phyloP scores from a whole-genome alignment of 805 yeast genomes.

The Yamadazyma paraphyllophila region DNA sequence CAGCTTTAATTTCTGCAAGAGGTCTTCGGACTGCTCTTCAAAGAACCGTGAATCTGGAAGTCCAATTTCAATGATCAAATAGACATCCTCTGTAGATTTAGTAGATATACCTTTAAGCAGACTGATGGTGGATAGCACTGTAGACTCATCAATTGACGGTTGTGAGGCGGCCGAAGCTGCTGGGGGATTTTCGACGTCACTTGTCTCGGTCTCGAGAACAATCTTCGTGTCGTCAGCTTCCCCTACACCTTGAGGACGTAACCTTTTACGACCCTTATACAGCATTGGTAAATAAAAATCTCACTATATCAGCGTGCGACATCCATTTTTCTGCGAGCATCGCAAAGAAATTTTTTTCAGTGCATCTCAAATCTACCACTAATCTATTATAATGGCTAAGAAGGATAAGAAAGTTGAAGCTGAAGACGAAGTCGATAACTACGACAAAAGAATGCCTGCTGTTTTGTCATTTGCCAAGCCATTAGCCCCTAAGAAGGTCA shows the following conservation, averaged over 20 bases:
- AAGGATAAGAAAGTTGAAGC: constrained; percentile 45
- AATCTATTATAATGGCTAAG: constrained; percentile 34
- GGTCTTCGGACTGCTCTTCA: constrained; percentile 13
- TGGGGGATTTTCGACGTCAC: neutral
- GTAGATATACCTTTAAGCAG: constrained; percentile 2
- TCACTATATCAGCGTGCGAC: neutral
- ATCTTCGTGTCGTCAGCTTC: neutral
- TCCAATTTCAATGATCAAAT: constrained; percentile 16
- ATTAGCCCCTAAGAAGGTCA: constrained; percentile 90
- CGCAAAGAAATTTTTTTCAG: constrained; percentile 4
- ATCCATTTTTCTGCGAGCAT: constrained; percentile 3
- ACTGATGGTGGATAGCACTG: constrained; percentile 1
- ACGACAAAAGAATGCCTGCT: constrained; percentile 88
- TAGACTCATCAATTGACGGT: neutral
- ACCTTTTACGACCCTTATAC: constrained; percentile 2
- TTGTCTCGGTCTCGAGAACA: neutral
- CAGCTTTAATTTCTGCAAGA: constrained; percentile 16
- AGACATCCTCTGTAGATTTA: constrained; percentile 3
- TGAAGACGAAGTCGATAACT: constrained; percentile 66
- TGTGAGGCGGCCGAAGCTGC: no score
- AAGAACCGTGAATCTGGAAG: constrained; percentile 27
- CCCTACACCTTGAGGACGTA: neutral
- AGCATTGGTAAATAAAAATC: neutral
- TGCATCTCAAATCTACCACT: neutral
- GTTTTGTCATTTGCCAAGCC: constrained; percentile 91